These are phyloP conservation scores for Ophiobolus disseminans DNA, from an alignment of 2,329 filamentous ascomycete species.

Conservation along the genomic window DNA sequence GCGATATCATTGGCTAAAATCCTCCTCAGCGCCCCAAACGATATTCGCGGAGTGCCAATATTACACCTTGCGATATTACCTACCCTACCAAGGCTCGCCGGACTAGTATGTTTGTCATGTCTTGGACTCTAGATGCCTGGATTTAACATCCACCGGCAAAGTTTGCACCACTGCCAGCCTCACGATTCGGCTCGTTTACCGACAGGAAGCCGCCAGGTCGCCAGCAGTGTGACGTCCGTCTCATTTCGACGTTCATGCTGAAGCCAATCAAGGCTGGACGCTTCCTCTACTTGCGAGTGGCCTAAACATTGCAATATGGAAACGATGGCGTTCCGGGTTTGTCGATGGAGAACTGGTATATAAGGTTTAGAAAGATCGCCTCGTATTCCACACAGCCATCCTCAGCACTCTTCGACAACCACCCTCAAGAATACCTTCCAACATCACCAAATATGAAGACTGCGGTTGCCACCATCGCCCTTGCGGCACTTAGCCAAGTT, in stretches of 20 bases:
- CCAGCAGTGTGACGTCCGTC: conserved; percentile 23
- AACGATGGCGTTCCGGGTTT: conserved; percentile 7
- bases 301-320: conserved; percentile 33
- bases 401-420: conserved; percentile 5
- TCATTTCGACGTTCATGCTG: conserved; percentile 36
- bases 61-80: conserved; percentile 34
- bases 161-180: conserved; percentile 23
- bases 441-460: conserved; percentile 40
- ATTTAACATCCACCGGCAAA: conserved; percentile 30
- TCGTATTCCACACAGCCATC: conserved; percentile 16
- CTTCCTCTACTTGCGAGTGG: conserved; percentile 21
- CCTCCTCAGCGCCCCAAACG: conserved; percentile 10
- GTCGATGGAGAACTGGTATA: conserved; percentile 21
- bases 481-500: conserved; percentile 44
- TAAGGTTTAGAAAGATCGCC: conserved; percentile 20
- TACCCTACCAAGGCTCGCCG: conserved; percentile 20
- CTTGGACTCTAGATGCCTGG: conserved; percentile 18
- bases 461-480: conserved; percentile 38
- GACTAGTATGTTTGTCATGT: conserved; percentile 29
- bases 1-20: conserved; percentile 9
- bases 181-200: conserved; percentile 29
- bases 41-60: conserved; percentile 18
- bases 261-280: conserved; percentile 27
- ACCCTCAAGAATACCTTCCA: neutral
- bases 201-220: conserved; percentile 17